Evolutionary conservation across 192 early-diverging fungal species (phyloP), one percentile per base, ranked within the genome.

Genomic region (Piromyces sp.): DNA sequence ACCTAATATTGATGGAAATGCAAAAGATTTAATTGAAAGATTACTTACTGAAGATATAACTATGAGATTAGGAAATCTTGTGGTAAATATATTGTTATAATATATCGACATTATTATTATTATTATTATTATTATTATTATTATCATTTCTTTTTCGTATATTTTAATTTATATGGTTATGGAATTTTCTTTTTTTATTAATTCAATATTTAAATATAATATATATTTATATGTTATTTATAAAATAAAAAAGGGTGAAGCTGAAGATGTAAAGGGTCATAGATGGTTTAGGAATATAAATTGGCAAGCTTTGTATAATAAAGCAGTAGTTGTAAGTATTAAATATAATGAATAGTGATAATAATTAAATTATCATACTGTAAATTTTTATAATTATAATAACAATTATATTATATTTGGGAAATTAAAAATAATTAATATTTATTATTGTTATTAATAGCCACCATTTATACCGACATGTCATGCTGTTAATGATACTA

Each of bases 231-330:
- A n/a, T n/a, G n/a, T n/a, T n/a, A n/a, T n/a, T n/a, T n/a, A n/a
- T n/a, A n/a, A n/a, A n/a, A n/a, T n/a, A n/a, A 51, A 51, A 22
- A 94, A 94, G 85, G 94, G 91, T 81, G 97, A 95, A 16, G 90
- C 94, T 30, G 93, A 93, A 68, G 97, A 99, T 83, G 93, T 99
- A 80, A 97, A 96, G 83, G 88, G 89, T 36, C 97, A 99, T 85
- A 91, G 93, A 83, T 99, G 96, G 96, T 99, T 99, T 84, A 85
- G 90, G 14, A 93, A 93, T 30, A 94, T 98, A 11, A 94, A 96
- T 86, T 99, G 97, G 97, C 86, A 95, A 36, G 94, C 91, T 30
- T 86, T 99, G 30, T 83, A 95, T 81, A 89, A 93, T 51, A 91
- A 91, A 82, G 88, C 86, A 30, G 90, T 96, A 0, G 6, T 40